Base-by-base conservation (phyloP, 768 basidiomycete genomes). In the Chalciporus chontae region DNA sequence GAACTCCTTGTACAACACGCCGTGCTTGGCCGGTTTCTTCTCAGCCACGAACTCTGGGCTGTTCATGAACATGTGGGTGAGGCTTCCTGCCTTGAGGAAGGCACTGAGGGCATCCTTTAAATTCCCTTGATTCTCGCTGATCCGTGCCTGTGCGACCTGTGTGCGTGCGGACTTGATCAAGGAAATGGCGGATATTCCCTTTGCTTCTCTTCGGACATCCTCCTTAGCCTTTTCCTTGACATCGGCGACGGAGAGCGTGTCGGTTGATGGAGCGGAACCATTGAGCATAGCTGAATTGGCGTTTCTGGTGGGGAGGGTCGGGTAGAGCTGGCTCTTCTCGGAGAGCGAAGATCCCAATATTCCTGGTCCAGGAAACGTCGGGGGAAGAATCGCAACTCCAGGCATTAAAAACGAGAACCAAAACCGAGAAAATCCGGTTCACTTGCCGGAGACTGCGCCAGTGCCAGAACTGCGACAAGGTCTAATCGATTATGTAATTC, bases 141-240 rank as follows among this genome's bases (percentile, higher is more conserved):
- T 71, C 52, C 73, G 79, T 6, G 81, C 89, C 8, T 60, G 60
- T 23, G 71, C 65, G 40, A 79, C 74, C 66, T 86, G 85, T 13
- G 67, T 69, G 43, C 80, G 77, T 19, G 89, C 88, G 18, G 74
- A 68, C 62, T 72, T 77, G 66, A 91, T 80, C 57, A 90, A 76
- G 8, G 77, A 70, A 24, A 79, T 61, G 7, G 84, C 71, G 8
- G 85, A 80, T 38, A 76, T 76, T n/a, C 83, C 83, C 55, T 74
- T 76, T 41, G 78, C 77, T 45, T 75, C 73, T 47, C 74, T 77
- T 32, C 71, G 69, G 11, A 81, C 81, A 50, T 70, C 66, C 43
- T 69, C 70, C 57, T 70, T 79, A 6, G 74, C 77, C 52, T 58
- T 68, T 43, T 73, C 71, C 60, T 77, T 79, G 58, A 80, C 72